Conservation (phyloP, 768 basidiomycete genomes). For the Macrolepiota dolichaula region DNA sequence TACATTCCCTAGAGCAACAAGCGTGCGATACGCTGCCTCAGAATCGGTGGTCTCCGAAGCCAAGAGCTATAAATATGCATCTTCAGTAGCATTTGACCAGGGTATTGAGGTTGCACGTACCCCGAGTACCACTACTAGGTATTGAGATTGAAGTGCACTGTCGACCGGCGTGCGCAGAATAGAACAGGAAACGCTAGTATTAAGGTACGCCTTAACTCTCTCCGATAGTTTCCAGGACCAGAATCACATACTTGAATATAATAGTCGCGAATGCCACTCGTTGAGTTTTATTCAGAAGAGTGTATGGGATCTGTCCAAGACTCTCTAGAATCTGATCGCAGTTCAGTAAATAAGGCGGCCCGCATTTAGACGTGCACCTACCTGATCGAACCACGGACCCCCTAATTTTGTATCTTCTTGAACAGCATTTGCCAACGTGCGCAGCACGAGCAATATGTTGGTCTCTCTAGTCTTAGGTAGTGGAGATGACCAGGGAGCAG, state of each 20-base stretch:
- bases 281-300: slow-evolving; percentile 61
- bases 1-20: slow-evolving; percentile 72
- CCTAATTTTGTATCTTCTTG: slow-evolving; percentile 48
- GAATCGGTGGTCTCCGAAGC: slow-evolving; percentile 52
- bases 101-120: slow-evolving; percentile 28
- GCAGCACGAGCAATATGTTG: slow-evolving; percentile 76
- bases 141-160: slow-evolving; percentile 33
- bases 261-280: slow-evolving; percentile 79
- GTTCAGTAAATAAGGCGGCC: slow-evolving; percentile 6
- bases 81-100: not conserved
- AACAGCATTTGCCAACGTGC: slow-evolving; percentile 79
- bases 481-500: slow-evolving; percentile 47
- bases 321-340: slow-evolving; percentile 50
- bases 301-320: slow-evolving; percentile 48
- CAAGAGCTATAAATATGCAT: slow-evolving; percentile 33
- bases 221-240: not conserved
- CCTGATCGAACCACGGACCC: slow-evolving; percentile 51
- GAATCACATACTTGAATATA: slow-evolving; percentile 75
- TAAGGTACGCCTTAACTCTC: slow-evolving; percentile 7
- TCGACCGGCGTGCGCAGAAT: slow-evolving; percentile 40
- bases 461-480: slow-evolving; percentile 75
- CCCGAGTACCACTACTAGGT: slow-evolving; percentile 41
- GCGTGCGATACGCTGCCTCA: slow-evolving; percentile 67
- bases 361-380: slow-evolving; percentile 21
- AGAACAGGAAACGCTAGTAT: slow-evolving; percentile 62